A percentile compares a stretch with the other conserved stretches of the same genome.
Evolutionary conservation across 805 yeast species (phyloP).

Genomic region (Ogataea chonburiensis): DNA sequence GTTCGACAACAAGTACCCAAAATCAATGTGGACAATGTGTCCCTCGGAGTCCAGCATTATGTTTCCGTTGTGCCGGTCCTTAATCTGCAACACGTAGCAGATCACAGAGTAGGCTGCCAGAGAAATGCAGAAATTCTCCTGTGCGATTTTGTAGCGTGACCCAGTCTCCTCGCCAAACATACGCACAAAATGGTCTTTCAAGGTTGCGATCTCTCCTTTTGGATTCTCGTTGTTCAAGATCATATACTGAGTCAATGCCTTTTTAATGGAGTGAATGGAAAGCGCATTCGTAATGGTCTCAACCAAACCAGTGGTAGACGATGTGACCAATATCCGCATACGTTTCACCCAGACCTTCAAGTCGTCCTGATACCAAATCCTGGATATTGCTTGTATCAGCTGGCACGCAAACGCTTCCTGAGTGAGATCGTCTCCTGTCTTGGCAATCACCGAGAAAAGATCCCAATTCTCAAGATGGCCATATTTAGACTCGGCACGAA

Average conservation of each 20-base stretch:
- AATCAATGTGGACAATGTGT: slow-evolving; percentile 92
- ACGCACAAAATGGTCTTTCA: slow-evolving; percentile 74
- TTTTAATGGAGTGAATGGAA: slow-evolving; percentile 91
- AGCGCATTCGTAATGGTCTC: slow-evolving; percentile 95
- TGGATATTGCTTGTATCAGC: slow-evolving; percentile 80
- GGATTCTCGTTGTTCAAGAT: slow-evolving; percentile 65
- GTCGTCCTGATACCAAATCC: slow-evolving; percentile 70
- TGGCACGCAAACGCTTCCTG: slow-evolving; percentile 99
- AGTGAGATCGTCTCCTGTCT: slow-evolving; percentile 92
- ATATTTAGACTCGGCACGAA: slow-evolving; percentile 70
- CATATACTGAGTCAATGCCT: slow-evolving; percentile 78
- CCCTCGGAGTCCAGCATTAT: slow-evolving; percentile 96
- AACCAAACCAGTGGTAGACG: slow-evolving; percentile 87
- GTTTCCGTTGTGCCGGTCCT: slow-evolving; percentile 96
- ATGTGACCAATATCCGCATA: slow-evolving; percentile 89
- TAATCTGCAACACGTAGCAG: slow-evolving; percentile 86
- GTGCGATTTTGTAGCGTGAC: slow-evolving; percentile 65
- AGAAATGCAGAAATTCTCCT: slow-evolving; percentile 79
- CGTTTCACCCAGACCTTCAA: slow-evolving; percentile 87
- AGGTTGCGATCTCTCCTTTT: slow-evolving; percentile 65
- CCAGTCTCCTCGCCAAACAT: slow-evolving; percentile 68
- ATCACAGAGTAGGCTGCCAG: slow-evolving; percentile 91
- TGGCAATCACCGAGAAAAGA: slow-evolving; percentile 89
- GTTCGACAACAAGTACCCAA: slow-evolving; percentile 88
- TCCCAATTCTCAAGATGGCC: slow-evolving; percentile 95